phyloP scores from a whole-genome alignment of 768 basidiomycete species.

The Lactarius hatsudake region DNA sequence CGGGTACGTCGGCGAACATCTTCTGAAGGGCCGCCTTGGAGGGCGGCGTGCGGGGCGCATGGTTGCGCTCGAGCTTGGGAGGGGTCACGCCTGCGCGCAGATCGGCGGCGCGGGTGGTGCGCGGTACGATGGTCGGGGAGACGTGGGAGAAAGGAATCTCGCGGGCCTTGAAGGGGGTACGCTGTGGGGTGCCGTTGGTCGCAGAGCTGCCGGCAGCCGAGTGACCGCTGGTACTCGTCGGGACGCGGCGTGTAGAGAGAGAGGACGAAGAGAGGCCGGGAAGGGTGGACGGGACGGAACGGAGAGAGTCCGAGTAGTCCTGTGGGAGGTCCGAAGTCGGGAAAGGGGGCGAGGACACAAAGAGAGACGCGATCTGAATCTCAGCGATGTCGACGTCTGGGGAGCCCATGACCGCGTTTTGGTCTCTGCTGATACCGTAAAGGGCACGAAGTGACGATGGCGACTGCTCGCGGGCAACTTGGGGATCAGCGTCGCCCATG shows the following conservation, averaged over 20 bases:
- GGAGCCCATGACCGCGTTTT: slow-evolving; percentile 75
- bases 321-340: slow-evolving; percentile 61
- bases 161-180: slow-evolving; percentile 62
- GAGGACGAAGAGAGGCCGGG: slow-evolving; percentile 41
- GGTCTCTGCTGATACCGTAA: slow-evolving; percentile 51
- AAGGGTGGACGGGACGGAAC: slow-evolving; percentile 47
- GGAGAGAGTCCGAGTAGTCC: slow-evolving; percentile 39
- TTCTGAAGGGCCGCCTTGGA: slow-evolving; percentile 59
- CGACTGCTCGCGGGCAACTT: slow-evolving; percentile 48
- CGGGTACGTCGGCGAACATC: slow-evolving; percentile 77
- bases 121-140: slow-evolving; percentile 70
- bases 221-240: slow-evolving; percentile 30
- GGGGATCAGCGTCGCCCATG: slow-evolving; percentile 67
- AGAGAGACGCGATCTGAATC: slow-evolving; percentile 72
- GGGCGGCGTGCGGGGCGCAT: slow-evolving; percentile 48
- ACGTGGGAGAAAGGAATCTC: slow-evolving; percentile 57
- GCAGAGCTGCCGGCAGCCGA: slow-evolving; percentile 42
- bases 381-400: slow-evolving; percentile 67
- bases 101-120: slow-evolving; percentile 70
- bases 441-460: slow-evolving; percentile 71
- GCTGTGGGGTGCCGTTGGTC: slow-evolving; percentile 47
- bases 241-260: slow-evolving; percentile 31
- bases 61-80: slow-evolving; percentile 41
- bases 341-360: slow-evolving; percentile 82
- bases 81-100: slow-evolving; percentile 60